Percentiles rank a stretch among this genome's conserved stretches.
Evolutionary conservation across 2,329 filamentous ascomycete species (phyloP).

Genomic region (Penicillium hordei): DNA sequence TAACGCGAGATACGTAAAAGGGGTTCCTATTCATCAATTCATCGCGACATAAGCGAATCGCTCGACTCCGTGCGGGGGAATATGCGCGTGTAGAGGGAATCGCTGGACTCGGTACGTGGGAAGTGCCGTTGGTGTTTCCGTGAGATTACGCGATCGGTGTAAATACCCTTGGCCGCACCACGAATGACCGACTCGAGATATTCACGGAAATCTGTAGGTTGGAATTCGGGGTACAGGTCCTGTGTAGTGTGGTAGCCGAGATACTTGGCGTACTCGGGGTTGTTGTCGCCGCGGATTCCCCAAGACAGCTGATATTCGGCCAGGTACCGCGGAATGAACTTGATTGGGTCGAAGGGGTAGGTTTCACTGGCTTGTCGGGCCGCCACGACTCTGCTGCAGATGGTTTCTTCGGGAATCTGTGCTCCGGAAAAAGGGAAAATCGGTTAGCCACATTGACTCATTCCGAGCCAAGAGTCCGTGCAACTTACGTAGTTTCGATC

Average conservation of each 20-base stretch:
- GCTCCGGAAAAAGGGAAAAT: conserved; percentile 9
- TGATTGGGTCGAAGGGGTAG: conserved; percentile 39
- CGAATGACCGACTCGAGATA: conserved; percentile 44
- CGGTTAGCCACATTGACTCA: conserved; percentile 11
- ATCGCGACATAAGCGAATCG: conserved; percentile 39
- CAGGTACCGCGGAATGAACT: conserved; percentile 37
- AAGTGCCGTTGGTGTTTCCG: conserved; percentile 39
- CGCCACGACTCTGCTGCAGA: conserved; percentile 36
- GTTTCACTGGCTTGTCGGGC: conserved; percentile 37
- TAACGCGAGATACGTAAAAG: conserved; percentile 1
- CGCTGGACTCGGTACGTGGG: conserved; percentile 38
- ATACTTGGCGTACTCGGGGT: conserved; percentile 53
- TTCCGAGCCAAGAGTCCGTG: background rate
- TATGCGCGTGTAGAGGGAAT: conserved; percentile 37
- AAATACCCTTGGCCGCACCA: conserved; percentile 42
- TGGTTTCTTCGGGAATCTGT: conserved; percentile 37
- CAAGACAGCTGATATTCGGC: conserved; percentile 50
- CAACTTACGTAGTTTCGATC: conserved; percentile 40
- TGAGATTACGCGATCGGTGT: conserved; percentile 38
- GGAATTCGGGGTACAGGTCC: conserved; percentile 56
- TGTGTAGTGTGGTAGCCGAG: conserved; percentile 55
- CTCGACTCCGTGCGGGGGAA: conserved; percentile 40
- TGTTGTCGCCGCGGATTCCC: conserved; percentile 55
- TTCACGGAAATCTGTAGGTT: conserved; percentile 41
- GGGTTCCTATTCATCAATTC: conserved; percentile 14